Evolutionary conservation across 2,329 filamentous ascomycete genomes (phyloP).

Genomic region (Elsinoe ampelina): DNA sequence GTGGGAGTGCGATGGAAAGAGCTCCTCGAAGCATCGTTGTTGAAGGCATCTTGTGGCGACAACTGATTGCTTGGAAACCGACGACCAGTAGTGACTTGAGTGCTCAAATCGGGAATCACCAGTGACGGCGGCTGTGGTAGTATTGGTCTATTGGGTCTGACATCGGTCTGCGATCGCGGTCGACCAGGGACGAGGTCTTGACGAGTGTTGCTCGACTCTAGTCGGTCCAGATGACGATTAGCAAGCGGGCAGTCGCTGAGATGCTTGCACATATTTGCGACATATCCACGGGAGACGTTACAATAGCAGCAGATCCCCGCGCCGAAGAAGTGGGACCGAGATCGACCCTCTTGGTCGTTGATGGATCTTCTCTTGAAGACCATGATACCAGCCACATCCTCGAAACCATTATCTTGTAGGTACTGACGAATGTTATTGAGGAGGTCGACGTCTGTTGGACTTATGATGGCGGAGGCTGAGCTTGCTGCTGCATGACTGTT

Average conservation of each 20-base stretch:
- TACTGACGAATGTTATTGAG: neutral
- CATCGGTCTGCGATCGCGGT: neutral
- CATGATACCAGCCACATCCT: no score
- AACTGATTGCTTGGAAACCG: no score
- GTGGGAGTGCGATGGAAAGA: no score
- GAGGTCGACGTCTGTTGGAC: neutral
- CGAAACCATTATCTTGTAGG: neutral
- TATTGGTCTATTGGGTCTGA: no score
- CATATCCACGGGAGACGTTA: neutral
- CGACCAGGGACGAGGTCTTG: neutral
- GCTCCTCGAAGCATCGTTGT: no score
- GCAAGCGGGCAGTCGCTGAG: neutral
- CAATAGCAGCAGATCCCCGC: neutral
- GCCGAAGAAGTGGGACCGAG: neutral
- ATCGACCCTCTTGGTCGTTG: neutral
- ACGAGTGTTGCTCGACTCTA: neutral
- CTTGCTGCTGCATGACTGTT: neutral
- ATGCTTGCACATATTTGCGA: constrained; percentile 2
- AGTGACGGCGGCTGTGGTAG: no score
- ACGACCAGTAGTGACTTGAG: no score
- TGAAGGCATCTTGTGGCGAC: no score
- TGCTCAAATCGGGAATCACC: no score
- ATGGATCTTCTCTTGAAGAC: no score
- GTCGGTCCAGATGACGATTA: neutral
- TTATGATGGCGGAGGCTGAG: neutral